Evolutionary conservation across 2,329 filamentous ascomycete species (phyloP).

Genomic region (Penicillium sp.): DNA sequence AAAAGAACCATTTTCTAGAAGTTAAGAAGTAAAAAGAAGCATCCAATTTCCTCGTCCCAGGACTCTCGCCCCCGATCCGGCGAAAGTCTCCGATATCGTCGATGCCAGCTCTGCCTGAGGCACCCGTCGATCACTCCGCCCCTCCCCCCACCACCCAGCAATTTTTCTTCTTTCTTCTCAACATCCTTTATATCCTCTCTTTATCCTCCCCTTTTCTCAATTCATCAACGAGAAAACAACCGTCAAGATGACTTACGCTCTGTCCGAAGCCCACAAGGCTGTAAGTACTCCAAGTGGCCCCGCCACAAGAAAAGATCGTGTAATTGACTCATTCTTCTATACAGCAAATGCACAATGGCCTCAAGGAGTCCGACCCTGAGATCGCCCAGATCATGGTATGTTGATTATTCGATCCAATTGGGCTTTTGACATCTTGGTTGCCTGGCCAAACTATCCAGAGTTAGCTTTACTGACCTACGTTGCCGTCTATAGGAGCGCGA

Average conservation of each 20-base stretch:
- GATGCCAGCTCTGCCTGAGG: conserved; percentile 18
- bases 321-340: conserved; percentile 39
- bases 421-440: not conserved
- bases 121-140: conserved; percentile 23
- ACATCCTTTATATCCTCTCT: conserved; percentile 8
- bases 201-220: conserved; percentile 10
- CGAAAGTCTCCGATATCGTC: conserved; percentile 23
- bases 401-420: conserved; percentile 17
- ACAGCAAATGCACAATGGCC: conserved; percentile 93
- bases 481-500: conserved; percentile 71
- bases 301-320: conserved; percentile 16
- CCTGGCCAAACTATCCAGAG: not conserved
- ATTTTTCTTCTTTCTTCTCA: conserved; percentile 15
- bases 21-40: not conserved
- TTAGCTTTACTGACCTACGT: conserved; percentile 34
- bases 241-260: conserved; percentile 60
- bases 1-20: not conserved
- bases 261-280: conserved; percentile 68
- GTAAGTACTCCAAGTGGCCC: conserved; percentile 48
- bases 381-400: conserved; percentile 95
- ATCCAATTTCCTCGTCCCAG: not conserved
- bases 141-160: conserved; percentile 23
- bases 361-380: conserved; percentile 89
- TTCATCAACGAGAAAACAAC: conserved; percentile 17
- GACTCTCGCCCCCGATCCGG: conserved; percentile 15